These are phyloP conservation scores for Chaetoceros tenuissimus DNA, from an alignment of 108 stramenopile species.

Conservation along the genomic window DNA sequence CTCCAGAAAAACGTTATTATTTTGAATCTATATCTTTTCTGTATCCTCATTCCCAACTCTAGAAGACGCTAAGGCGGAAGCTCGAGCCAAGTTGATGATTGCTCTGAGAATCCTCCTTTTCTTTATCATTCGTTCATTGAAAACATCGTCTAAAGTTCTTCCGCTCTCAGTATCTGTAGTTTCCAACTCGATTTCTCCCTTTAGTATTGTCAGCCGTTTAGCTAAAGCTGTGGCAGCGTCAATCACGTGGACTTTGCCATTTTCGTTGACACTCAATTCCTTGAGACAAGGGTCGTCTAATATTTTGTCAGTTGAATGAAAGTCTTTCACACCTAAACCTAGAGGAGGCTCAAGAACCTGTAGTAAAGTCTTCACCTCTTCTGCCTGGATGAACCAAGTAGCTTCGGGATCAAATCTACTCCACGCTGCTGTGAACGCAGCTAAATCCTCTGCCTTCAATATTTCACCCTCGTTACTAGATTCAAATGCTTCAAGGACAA, in stretches of 20 bases:
- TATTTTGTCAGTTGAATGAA: background rate
- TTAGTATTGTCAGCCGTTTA: background rate
- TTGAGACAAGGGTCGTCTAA: background rate
- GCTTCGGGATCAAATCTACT: constrained; percentile 21
- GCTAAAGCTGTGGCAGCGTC: background rate
- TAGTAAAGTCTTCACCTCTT: constrained; percentile 19
- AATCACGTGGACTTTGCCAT: background rate
- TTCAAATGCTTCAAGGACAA: constrained; percentile 50
- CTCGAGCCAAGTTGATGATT: too few relatives aligned
- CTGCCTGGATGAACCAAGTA: constrained; percentile 16
- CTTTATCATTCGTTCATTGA: background rate
- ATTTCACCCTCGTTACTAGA: constrained; percentile 30
- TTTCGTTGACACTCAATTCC: background rate
- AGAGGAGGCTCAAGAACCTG: constrained; percentile 20
- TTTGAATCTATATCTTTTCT: too few relatives aligned
- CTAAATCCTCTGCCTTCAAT: constrained; percentile 16
- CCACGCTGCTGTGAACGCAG: constrained; percentile 25
- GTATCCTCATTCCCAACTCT: too few relatives aligned
- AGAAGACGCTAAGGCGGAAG: too few relatives aligned
- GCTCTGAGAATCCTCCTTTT: background rate
- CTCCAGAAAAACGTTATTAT: too few relatives aligned
- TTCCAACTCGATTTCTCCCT: background rate
- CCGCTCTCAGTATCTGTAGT: background rate
- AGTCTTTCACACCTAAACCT: constrained; percentile 9
- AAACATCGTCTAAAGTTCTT: background rate